phyloP scores from a whole-genome alignment of 2,329 filamentous ascomycete genomes.

The Paraconiothyrium brasiliense region DNA sequence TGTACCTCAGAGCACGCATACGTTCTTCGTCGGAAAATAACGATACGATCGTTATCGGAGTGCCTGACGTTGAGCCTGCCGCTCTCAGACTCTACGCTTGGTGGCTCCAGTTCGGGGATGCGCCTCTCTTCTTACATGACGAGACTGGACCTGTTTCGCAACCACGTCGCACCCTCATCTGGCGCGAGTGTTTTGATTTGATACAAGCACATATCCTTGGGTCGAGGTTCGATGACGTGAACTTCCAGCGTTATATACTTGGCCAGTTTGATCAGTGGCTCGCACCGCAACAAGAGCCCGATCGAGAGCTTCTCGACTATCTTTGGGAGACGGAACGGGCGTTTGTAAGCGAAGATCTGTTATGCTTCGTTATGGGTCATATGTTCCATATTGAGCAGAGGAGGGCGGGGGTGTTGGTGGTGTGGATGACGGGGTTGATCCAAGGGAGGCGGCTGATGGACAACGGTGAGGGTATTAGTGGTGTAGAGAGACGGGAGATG shows the following conservation, averaged over 20 bases:
- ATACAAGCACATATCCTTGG: constrained; percentile 32
- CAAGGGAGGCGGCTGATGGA: neutral
- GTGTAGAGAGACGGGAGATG: neutral
- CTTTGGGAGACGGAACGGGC: constrained; percentile 4
- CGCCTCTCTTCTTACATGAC: constrained; percentile 11
- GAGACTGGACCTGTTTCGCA: neutral
- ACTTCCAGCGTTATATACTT: constrained; percentile 16
- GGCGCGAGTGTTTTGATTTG: constrained; percentile 24
- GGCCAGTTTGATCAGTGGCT: constrained; percentile 14
- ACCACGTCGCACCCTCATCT: constrained; percentile 5
- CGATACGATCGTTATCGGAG: constrained; percentile 2
- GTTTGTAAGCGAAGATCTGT: constrained; percentile 5
- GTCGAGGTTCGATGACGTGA: constrained; percentile 16
- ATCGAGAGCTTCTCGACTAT: constrained; percentile 13
- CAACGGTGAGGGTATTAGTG: neutral
- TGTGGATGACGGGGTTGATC: constrained; percentile 1
- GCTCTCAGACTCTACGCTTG: constrained; percentile 27
- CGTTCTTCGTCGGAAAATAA: neutral
- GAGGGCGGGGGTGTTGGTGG: neutral
- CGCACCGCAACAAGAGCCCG: neutral
- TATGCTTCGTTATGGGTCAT: constrained; percentile 14
- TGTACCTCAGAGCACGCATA: constrained; percentile 20
- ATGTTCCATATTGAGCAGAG: constrained; percentile 14
- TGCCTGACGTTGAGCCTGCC: constrained; percentile 21
- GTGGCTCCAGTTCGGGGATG: constrained; percentile 18